A percentile compares a stretch with the other conserved stretches of the same genome.
These are phyloP conservation scores for Thelonectria blattea DNA, from an alignment of 2,329 filamentous ascomycete species.

Conservation along the genomic window DNA sequence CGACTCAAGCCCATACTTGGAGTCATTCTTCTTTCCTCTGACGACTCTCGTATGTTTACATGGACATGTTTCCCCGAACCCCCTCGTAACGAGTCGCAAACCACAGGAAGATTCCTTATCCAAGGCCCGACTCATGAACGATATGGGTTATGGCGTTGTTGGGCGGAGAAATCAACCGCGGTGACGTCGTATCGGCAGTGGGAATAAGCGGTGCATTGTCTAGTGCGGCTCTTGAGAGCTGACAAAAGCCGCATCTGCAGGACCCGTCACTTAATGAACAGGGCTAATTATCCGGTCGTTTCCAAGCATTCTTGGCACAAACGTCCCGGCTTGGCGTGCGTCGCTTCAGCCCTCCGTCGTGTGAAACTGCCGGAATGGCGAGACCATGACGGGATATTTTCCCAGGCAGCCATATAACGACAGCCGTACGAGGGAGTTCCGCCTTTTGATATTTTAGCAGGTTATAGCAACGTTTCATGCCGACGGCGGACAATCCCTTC, in stretches of 20 bases:
- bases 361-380: not conserved
- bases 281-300: not conserved
- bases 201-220: not conserved
- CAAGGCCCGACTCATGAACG: not conserved
- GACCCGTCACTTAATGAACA: not conserved
- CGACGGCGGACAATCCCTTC: not conserved
- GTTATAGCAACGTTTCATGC: not conserved
- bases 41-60: no score
- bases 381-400: not conserved
- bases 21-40: no score
- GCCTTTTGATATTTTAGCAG: not conserved
- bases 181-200: constrained; percentile 16
- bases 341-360: not conserved
- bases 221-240: constrained; percentile 20
- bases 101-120: not conserved
- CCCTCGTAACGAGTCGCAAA: not conserved
- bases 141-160: not conserved
- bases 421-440: not conserved
- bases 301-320: not conserved
- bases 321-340: not conserved
- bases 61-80: no score
- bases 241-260: constrained; percentile 9
- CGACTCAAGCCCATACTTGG: no score
- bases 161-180: not conserved
- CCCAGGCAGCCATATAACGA: not conserved